A percentile compares a stretch with the other conserved stretches of the same genome.
phyloP scores from a whole-genome alignment of 768 basidiomycete species.

The Pulveroboletus sp. region DNA sequence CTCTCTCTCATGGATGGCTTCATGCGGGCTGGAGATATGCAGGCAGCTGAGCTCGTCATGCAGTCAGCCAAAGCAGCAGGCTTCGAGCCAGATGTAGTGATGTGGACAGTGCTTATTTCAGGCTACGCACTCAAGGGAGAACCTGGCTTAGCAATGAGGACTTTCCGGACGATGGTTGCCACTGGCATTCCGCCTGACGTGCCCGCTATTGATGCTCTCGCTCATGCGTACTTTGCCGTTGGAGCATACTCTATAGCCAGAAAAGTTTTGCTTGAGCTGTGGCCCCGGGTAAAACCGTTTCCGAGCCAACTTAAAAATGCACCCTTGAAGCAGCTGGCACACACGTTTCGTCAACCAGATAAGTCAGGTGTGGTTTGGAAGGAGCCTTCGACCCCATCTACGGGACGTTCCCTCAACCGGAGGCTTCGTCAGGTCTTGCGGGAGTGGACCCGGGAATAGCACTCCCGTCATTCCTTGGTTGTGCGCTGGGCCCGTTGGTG shows the following conservation, averaged over 20 bases:
- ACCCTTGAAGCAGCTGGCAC: slow-evolving; percentile 43
- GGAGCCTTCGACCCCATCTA: slow-evolving; percentile 26
- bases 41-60: slow-evolving; percentile 53
- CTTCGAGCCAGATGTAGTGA: slow-evolving; percentile 53
- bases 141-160: slow-evolving; percentile 46
- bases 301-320: slow-evolving; percentile 44
- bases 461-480: too few species aligned
- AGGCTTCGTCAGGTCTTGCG: slow-evolving; percentile 31
- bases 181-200: slow-evolving; percentile 65
- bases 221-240: slow-evolving; percentile 58
- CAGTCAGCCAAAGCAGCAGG: slow-evolving; percentile 45
- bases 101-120: slow-evolving; percentile 74
- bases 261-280: slow-evolving; percentile 52
- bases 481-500: background rate
- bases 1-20: slow-evolving; percentile 76
- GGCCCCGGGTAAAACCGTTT: slow-evolving; percentile 61
- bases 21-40: slow-evolving; percentile 52
- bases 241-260: slow-evolving; percentile 50
- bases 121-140: slow-evolving; percentile 62
- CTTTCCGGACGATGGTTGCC: slow-evolving; percentile 61
- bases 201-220: slow-evolving; percentile 64
- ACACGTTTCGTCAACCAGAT: slow-evolving; percentile 38
- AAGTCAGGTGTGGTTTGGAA: slow-evolving; percentile 10
- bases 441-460: slow-evolving; percentile 21
- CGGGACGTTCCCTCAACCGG: slow-evolving; percentile 36